A percentile compares a stretch with the other conserved stretches of the same genome.
Evolutionary conservation across 768 basidiomycete species (phyloP).

Genomic region (Lactarius akahatsu): DNA sequence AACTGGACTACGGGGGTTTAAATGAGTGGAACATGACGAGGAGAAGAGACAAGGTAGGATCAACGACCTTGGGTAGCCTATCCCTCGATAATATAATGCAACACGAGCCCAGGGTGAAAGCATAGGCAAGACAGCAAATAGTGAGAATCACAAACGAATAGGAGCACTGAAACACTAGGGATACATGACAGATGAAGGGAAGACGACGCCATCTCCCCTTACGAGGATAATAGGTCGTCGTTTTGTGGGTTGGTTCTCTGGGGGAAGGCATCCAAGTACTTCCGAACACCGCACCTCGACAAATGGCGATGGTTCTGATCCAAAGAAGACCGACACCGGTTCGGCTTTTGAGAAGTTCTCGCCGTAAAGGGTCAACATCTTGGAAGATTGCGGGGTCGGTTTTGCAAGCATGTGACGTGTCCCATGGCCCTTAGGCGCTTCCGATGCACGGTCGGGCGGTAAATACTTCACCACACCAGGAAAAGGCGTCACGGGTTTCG

Average conservation of each 20-base stretch:
- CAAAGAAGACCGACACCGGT: slow-evolving; percentile 82
- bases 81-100: slow-evolving; percentile 11
- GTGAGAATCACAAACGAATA: slow-evolving; percentile 2
- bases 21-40: background rate
- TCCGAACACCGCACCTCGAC: slow-evolving; percentile 87
- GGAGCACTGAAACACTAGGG: slow-evolving; percentile 46
- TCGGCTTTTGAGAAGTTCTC: slow-evolving; percentile 86
- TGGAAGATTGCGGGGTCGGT: slow-evolving; percentile 72
- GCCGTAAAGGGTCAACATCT: slow-evolving; percentile 85
- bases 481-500: slow-evolving; percentile 82
- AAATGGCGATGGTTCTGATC: slow-evolving; percentile 81
- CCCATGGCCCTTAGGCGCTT: slow-evolving; percentile 74
- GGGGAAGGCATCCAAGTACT: slow-evolving; percentile 78
- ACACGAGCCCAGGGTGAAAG: slow-evolving; percentile 13
- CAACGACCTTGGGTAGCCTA: slow-evolving; percentile 4
- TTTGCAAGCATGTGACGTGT: slow-evolving; percentile 68
- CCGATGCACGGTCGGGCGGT: slow-evolving; percentile 82
- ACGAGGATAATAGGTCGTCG: slow-evolving; percentile 80
- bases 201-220: slow-evolving; percentile 82
- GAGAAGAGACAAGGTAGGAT: background rate
- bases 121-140: slow-evolving; percentile 25
- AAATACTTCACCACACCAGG: slow-evolving; percentile 89
- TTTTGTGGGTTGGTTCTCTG: slow-evolving; percentile 63
- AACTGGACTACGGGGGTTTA: slow-evolving; percentile 1
- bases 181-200: slow-evolving; percentile 80